Conservation (phyloP, 2,329 filamentous ascomycete genomes). For the Fusarium duplospermum region DNA sequence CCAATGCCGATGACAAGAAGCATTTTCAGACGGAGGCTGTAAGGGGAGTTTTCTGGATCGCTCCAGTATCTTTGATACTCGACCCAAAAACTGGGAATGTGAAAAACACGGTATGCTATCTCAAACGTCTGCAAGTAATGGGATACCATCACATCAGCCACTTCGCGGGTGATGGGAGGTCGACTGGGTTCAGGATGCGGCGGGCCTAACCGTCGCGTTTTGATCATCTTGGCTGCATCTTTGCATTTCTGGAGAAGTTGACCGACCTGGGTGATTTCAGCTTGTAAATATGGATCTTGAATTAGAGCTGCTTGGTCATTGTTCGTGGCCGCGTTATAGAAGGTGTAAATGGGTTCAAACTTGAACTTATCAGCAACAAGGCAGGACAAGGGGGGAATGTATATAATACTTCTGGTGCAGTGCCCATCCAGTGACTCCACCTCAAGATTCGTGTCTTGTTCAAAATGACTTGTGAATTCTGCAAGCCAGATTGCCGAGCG, state of each 20-base stretch:
- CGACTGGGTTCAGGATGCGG: background rate
- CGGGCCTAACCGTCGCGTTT: background rate
- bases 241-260: conserved; percentile 4
- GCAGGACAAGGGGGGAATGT: background rate
- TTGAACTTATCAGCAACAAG: background rate
- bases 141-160: background rate
- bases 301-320: background rate
- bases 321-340: background rate
- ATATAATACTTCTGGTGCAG: background rate
- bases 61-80: conserved; percentile 63
- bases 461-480: conserved; percentile 1
- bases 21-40: conserved; percentile 48
- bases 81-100: conserved; percentile 62
- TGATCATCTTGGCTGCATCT: background rate
- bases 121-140: conserved; percentile 65
- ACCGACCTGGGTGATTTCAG: background rate
- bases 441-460: conserved; percentile 5
- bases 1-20: conserved; percentile 56
- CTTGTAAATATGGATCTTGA: background rate
- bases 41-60: conserved; percentile 39
- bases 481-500: background rate
- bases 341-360: conserved; percentile 1
- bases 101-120: conserved; percentile 62
- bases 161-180: background rate
- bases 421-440: conserved; percentile 9